Evolutionary conservation across 1,284 basidiomycete species (phyloP).

Genomic region (Malassezia obtusa): DNA sequence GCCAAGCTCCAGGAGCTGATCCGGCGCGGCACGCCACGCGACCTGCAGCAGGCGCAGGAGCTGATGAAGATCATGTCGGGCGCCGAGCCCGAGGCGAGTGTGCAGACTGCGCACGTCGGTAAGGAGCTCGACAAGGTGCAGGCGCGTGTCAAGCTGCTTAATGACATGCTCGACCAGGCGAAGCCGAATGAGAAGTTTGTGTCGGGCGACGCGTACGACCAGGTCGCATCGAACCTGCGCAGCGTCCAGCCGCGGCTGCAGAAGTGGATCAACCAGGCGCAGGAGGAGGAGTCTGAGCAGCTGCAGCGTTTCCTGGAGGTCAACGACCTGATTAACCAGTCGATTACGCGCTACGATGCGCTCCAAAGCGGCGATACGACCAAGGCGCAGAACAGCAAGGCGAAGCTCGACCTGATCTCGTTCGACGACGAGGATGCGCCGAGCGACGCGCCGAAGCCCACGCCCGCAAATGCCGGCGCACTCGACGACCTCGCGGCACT

Average conservation of each 20-base stretch:
- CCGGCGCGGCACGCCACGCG: constrained; percentile 83
- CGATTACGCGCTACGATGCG: constrained; percentile 76
- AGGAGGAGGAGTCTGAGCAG: constrained; percentile 59
- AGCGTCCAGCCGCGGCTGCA: constrained; percentile 87
- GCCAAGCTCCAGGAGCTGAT: constrained; percentile 98
- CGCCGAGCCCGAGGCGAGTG: constrained; percentile 69
- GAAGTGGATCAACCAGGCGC: constrained; percentile 95
- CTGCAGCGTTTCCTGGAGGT: constrained; percentile 87
- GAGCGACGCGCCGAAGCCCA: neutral
- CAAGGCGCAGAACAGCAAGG: constrained; percentile 54
- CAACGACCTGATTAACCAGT: constrained; percentile 94
- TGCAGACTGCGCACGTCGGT: constrained; percentile 74
- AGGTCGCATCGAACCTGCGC: constrained; percentile 75
- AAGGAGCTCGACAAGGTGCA: constrained; percentile 89
- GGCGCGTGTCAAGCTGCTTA: constrained; percentile 81
- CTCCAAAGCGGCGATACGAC: constrained; percentile 62
- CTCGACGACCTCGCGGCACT: constrained; percentile 42
- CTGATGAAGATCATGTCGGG: constrained; percentile 93
- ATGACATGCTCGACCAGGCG: constrained; percentile 93
- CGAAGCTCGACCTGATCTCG: constrained; percentile 52
- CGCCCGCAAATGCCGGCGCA: neutral
- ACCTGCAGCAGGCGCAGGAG: constrained; percentile 90
- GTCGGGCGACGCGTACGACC: constrained; percentile 84
- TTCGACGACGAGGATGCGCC: constrained; percentile 36
- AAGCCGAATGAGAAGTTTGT: constrained; percentile 57